These are phyloP conservation scores for Nadsonia commutata DNA, from an alignment of 1,139 yeast species.

Conservation along the genomic window DNA sequence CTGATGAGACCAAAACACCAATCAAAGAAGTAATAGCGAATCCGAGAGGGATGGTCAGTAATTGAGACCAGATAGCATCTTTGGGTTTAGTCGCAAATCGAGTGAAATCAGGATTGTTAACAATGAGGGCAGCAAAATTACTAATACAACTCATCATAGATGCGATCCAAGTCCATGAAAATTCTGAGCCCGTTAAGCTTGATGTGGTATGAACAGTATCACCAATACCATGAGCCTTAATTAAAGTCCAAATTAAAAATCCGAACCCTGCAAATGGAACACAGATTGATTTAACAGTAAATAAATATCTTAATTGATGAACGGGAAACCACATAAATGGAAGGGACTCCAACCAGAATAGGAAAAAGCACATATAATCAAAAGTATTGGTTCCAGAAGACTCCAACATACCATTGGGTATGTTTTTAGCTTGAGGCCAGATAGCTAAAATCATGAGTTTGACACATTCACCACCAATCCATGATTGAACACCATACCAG, in stretches of 20 bases:
- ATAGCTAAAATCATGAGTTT: constrained; percentile 36
- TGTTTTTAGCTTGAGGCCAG: constrained; percentile 27
- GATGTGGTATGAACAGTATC: constrained; percentile 44
- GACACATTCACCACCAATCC: constrained; percentile 73
- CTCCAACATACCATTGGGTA: constrained; percentile 30
- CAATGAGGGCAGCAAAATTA: constrained; percentile 73
- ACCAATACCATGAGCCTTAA: constrained; percentile 61
- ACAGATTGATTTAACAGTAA: constrained; percentile 60
- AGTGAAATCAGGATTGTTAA: constrained; percentile 83
- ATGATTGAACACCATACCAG: constrained; percentile 76
- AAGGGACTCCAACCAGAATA: constrained; percentile 62
- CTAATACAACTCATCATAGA: constrained; percentile 72
- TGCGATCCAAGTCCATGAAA: constrained; percentile 72
- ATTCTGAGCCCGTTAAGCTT: constrained; percentile 35
- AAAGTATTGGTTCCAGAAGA: constrained; percentile 47
- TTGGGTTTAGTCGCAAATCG: constrained; percentile 52
- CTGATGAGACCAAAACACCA: constrained; percentile 77
- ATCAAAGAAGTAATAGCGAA: constrained; percentile 72
- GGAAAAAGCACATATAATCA: constrained; percentile 56
- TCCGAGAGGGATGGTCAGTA: constrained; percentile 56
- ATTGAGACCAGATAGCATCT: constrained; percentile 38
- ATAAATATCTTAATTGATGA: constrained; percentile 65
- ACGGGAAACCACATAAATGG: constrained; percentile 76
- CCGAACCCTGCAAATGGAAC: constrained; percentile 73
- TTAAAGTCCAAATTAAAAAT: constrained; percentile 67